Percentiles rank a stretch among this genome's conserved stretches.
Conservation (phyloP, 1,284 basidiomycete species). For the Boletus semigastroideus region DNA sequence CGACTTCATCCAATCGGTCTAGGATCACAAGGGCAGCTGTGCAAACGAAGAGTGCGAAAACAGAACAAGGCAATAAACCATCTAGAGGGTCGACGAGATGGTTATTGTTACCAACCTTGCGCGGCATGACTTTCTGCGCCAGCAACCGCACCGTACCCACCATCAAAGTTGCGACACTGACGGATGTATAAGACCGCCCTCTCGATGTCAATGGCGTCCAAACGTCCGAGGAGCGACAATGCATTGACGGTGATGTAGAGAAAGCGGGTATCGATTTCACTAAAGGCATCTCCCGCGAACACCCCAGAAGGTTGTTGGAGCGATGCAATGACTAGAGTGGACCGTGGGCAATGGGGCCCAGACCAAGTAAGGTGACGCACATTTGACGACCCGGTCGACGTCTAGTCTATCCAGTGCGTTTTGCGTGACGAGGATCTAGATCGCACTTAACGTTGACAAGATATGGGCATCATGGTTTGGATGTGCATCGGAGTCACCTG, state of each 20-base stretch:
- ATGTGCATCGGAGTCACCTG: too few species aligned
- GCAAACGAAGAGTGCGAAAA: constrained; percentile 80
- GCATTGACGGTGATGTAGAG: constrained; percentile 83
- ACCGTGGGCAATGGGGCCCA: background rate
- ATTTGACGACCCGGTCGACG: constrained; percentile 68
- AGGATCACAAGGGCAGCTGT: constrained; percentile 87
- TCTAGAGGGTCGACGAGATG: background rate
- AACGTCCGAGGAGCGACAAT: constrained; percentile 76
- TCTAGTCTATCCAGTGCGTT: constrained; percentile 77
- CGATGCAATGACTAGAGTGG: constrained; percentile 70
- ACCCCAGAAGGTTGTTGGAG: constrained; percentile 84
- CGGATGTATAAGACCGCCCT: constrained; percentile 74
- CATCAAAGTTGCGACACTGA: constrained; percentile 90
- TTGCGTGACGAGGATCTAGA: constrained; percentile 74
- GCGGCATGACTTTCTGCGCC: constrained; percentile 93
- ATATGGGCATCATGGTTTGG: too few species aligned
- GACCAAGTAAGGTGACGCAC: constrained; percentile 40
- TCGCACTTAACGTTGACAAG: too few species aligned
- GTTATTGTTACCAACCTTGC: constrained; percentile 60
- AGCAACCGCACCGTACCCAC: constrained; percentile 82
- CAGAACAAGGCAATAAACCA: background rate
- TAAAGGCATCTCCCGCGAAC: constrained; percentile 88
- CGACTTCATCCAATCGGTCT: constrained; percentile 76
- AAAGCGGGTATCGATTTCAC: constrained; percentile 93
- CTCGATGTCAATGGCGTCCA: constrained; percentile 62